A percentile compares a stretch with the other conserved stretches of the same genome.
Evolutionary conservation across 352 stramenopile species (phyloP).

Genomic region (Phytophthora capsici): DNA sequence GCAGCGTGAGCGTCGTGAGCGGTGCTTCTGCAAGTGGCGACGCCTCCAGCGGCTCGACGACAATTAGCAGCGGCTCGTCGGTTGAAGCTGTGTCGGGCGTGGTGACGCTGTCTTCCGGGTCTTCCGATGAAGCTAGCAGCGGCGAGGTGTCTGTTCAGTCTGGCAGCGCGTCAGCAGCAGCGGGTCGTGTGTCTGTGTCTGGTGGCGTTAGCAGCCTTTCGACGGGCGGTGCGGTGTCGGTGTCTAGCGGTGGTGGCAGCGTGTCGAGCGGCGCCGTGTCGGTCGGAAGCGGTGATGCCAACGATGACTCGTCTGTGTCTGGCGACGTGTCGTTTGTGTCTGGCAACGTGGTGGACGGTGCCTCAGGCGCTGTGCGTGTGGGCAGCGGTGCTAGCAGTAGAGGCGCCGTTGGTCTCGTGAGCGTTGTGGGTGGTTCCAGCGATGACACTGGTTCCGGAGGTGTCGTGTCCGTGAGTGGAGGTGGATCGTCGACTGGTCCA

Average conservation of each 20-base stretch:
- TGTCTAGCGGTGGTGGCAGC: not conserved
- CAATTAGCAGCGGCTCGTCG: not conserved
- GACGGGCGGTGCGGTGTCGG: not conserved
- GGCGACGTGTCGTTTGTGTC: not conserved
- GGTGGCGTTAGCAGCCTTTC: not conserved
- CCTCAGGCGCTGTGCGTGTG: not conserved
- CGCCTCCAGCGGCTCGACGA: not conserved
- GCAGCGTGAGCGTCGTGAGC: not conserved
- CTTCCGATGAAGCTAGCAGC: not conserved
- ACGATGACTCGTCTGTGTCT: not conserved
- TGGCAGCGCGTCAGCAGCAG: not conserved
- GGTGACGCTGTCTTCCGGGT: not conserved
- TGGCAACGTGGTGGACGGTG: not conserved
- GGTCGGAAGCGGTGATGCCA: not conserved
- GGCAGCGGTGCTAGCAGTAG: slow-evolving; percentile 21
- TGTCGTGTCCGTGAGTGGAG: slow-evolving; percentile 14
- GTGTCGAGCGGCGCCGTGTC: not conserved
- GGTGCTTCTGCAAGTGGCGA: not conserved
- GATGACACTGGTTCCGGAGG: slow-evolving; percentile 6
- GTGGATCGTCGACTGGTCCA: not conserved
- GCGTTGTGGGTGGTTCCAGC: slow-evolving; percentile 22
- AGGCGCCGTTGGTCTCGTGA: slow-evolving; percentile 15
- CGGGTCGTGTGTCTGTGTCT: not conserved
- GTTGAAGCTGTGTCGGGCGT: not conserved
- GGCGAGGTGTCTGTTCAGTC: not conserved